A percentile compares a stretch with the other conserved stretches of the same genome.
Conservation (phyloP, 345 rosid species). For the Dimocarpus longan region DNA sequence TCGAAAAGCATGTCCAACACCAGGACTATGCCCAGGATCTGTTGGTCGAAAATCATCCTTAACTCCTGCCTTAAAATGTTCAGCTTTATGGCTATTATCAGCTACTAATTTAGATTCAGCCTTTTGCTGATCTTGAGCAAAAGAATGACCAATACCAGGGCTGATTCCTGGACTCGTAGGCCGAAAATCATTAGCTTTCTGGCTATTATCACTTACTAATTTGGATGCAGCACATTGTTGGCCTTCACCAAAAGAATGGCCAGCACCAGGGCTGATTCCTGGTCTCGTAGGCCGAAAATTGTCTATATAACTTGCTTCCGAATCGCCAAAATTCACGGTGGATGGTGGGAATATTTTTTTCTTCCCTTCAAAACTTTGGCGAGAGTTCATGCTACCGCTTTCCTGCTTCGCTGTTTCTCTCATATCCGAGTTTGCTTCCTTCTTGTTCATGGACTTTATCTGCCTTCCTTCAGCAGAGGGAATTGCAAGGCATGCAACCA, state of each 20-base stretch:
- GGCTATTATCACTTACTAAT: no score
- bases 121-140: background rate
- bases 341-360: conserved; percentile 6
- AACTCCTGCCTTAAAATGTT: background rate
- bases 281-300: conserved; percentile 41
- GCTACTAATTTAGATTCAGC: background rate
- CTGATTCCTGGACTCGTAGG: no score
- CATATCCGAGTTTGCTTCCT: background rate
- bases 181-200: no score
- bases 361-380: no score
- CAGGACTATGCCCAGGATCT: conserved; percentile 45
- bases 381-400: background rate
- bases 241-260: no score
- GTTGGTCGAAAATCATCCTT: conserved; percentile 36
- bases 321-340: background rate
- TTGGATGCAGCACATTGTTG: no score
- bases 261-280: conserved; percentile 42
- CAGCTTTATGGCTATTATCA: background rate
- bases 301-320: conserved; percentile 10
- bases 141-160: no score
- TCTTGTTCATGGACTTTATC: conserved; percentile 26
- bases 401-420: background rate
- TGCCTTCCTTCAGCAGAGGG: conserved; percentile 35
- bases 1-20: conserved; percentile 32
- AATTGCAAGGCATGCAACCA: conserved; percentile 30